These are phyloP conservation scores for Ascochyta viciae-villosae DNA, from an alignment of 2,329 filamentous ascomycete species.

Conservation along the genomic window DNA sequence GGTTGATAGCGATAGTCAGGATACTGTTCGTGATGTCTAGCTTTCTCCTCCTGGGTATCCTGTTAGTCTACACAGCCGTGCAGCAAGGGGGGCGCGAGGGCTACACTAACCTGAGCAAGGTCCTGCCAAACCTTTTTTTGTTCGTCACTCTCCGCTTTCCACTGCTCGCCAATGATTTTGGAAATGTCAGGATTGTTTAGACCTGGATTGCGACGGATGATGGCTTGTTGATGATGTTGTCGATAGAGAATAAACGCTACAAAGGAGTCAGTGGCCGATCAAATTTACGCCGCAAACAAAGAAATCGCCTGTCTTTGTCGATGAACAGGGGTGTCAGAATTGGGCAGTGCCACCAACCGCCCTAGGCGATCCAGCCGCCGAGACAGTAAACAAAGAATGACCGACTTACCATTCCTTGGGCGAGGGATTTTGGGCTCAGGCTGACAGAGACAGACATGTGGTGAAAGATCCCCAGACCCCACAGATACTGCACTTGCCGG, in stretches of 20 bases:
- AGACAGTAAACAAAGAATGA: conserved; percentile 32
- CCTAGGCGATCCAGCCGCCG: conserved; percentile 6
- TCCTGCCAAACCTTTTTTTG: conserved; percentile 86
- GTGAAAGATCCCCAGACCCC: conserved; percentile 40
- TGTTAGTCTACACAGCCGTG: conserved; percentile 17
- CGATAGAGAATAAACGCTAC: conserved; percentile 97
- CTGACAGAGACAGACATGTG: conserved; percentile 72
- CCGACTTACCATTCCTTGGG: conserved; percentile 71
- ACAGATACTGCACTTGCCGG: conserved; percentile 39
- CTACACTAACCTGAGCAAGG: conserved; percentile 73
- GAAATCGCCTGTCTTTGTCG: conserved; percentile 36
- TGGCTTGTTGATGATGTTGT: conserved; percentile 84
- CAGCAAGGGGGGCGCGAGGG: neutral
- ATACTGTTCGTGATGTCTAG: conserved; percentile 85
- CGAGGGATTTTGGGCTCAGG: conserved; percentile 75
- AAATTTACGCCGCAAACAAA: conserved; percentile 38
- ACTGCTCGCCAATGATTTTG: conserved; percentile 94
- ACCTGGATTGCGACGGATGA: conserved; percentile 83
- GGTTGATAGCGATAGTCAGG: conserved; percentile 96
- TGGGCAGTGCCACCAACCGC: conserved; percentile 16
- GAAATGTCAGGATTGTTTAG: conserved; percentile 95
- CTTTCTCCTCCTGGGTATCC: conserved; percentile 76
- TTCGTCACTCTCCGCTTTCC: conserved; percentile 77
- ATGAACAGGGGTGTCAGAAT: conserved; percentile 7
- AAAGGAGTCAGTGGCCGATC: conserved; percentile 40